These are phyloP conservation scores for Parmelia sp. DNA, from an alignment of 495 filamentous ascomycete genomes.

Conservation along the genomic window DNA sequence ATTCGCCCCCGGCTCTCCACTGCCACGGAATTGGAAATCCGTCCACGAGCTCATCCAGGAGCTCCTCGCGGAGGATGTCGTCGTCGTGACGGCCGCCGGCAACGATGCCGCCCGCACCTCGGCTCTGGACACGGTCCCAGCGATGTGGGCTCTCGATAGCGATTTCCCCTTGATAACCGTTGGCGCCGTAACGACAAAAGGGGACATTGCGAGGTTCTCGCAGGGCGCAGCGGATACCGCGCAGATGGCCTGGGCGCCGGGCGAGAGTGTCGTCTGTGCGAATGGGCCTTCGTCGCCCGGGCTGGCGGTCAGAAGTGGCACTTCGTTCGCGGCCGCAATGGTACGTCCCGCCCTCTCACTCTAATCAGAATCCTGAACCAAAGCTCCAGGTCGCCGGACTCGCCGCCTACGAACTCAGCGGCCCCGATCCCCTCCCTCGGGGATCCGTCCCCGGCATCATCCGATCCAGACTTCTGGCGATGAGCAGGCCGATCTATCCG, in stretches of 20 bases:
- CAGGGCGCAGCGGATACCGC: background rate
- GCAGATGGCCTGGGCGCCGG: background rate
- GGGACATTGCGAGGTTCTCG: conserved; percentile 2
- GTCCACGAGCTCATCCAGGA: background rate
- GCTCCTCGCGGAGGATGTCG: background rate
- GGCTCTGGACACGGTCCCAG: conserved; percentile 3
- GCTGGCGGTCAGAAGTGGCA: background rate
- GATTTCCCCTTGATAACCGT: conserved; percentile 2
- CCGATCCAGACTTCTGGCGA: background rate
- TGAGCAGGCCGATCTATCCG: background rate
- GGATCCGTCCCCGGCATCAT: background rate
- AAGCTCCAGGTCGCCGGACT: conserved; percentile 1
- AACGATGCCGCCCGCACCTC: background rate
- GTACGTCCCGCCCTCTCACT: background rate
- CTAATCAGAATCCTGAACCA: background rate
- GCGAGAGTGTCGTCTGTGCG: background rate
- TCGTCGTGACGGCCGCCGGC: background rate
- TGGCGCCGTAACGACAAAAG: background rate
- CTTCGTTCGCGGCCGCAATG: conserved; percentile 2
- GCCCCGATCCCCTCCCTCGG: background rate
- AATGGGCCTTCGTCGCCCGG: background rate
- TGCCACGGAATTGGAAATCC: background rate
- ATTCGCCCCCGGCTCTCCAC: too few relatives aligned
- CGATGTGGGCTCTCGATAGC: background rate
- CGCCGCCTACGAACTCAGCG: background rate